A percentile compares a stretch with the other conserved stretches of the same genome.
These are phyloP conservation scores for Scutellaria barbata DNA, from an alignment of 257 asterid genomes.

Conservation along the genomic window DNA sequence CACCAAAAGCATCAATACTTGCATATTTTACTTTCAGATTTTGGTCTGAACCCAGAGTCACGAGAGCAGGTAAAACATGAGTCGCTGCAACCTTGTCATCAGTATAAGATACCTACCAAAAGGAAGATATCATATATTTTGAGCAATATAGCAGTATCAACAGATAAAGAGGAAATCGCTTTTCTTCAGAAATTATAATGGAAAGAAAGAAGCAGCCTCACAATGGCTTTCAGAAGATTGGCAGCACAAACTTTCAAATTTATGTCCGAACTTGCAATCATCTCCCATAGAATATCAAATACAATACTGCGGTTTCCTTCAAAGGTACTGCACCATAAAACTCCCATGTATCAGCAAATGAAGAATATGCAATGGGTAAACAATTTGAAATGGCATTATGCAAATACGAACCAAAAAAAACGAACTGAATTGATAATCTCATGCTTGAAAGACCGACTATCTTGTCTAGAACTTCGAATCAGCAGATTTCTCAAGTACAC, in stretches of 20 bases:
- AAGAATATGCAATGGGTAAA: conserved; percentile 24
- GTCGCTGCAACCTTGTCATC: conserved; percentile 87
- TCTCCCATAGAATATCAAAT: conserved; percentile 92
- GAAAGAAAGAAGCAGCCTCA: conserved; percentile 47
- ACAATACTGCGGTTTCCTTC: conserved; percentile 81
- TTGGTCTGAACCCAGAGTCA: conserved; percentile 98
- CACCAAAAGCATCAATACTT: conserved; percentile 94
- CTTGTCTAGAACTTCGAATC: conserved; percentile 64
- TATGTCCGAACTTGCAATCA: conserved; percentile 79
- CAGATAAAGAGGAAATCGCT: conserved; percentile 24
- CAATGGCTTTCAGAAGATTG: conserved; percentile 84
- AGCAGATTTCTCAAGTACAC: conserved; percentile 74
- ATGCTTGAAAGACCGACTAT: conserved; percentile 62
- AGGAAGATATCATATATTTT: conserved; percentile 25
- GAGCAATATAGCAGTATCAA: conserved; percentile 12
- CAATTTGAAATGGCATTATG: conserved; percentile 13
- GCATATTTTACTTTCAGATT: conserved; percentile 87
- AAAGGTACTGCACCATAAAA: conserved; percentile 65
- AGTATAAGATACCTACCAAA: conserved; percentile 72
- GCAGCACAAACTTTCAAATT: conserved; percentile 81
- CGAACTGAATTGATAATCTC: conserved; percentile 85
- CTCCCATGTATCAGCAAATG: conserved; percentile 28
- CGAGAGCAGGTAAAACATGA: conserved; percentile 94
- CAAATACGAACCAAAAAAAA: conserved; percentile 75
- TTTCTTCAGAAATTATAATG: conserved; percentile 14